Evolutionary conservation across 2,329 filamentous ascomycete genomes (phyloP), one percentile per base, ranked within the genome.

Genomic region (Cladosporium sp.): DNA sequence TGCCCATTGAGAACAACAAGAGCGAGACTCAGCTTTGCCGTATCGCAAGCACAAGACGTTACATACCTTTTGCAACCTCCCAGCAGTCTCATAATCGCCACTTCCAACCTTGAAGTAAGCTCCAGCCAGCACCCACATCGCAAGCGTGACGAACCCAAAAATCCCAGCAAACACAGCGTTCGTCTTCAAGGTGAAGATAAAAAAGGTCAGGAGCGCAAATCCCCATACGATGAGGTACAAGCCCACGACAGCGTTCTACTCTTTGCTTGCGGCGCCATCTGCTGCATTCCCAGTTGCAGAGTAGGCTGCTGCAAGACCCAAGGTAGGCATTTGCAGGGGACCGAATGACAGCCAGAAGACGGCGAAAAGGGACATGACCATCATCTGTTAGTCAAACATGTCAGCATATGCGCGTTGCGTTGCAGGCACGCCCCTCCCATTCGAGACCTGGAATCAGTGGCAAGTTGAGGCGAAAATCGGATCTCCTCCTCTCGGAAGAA

Each of bases 301-400:
- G 66, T 84, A 85, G 1, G 80, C 75, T 0, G 75, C 71, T 1
- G 79, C 80, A 2, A 85, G 78, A 14, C 80, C 78, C 7, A 84
- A 78, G 0, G 81, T 82, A 0, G 83, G 84, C 0, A 85, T 75
- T 66, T 85, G 80, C 0, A 85, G 74, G 56, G 84, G 70, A 18
- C 81, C 83, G 69, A 86, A 85, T 2, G 80, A 82, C 4, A 84
- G 76, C 81, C 82, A 85, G 71, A 85, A 85, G 69, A 84, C 81
- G 49, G 78, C 76, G 68, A 85, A 85, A 44, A 85, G 76, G 4
- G 80, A 82, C 74, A 82, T 82, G 0, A 83, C 80, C 78, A 84
- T 82, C 82, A 85, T 85, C 23, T 66, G 64, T n/a, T 46, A 49
- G 59, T 64, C 23, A 16, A 12, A 5, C 16, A 18, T n/a, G 37